Evolutionary conservation across 2,329 filamentous ascomycete species (phyloP).

Genomic region (Colletotrichum paranaense): DNA sequence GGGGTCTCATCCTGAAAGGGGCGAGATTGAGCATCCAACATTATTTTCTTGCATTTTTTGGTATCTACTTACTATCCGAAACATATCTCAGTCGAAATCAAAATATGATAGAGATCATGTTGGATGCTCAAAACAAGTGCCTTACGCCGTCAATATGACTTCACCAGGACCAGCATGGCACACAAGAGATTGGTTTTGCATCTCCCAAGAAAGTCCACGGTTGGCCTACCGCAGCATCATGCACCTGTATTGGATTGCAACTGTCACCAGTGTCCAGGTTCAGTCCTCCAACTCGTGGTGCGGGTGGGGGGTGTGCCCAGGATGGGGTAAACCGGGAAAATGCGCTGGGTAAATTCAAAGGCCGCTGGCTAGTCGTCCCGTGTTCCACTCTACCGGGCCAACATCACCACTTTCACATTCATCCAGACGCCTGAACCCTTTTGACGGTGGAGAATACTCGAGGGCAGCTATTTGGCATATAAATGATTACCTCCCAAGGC

Average conservation of each 20-base stretch:
- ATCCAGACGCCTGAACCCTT: constrained; percentile 9
- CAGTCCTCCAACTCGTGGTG: neutral
- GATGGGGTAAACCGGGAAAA: constrained; percentile 37
- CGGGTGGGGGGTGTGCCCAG: constrained; percentile 1
- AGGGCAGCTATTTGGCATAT: neutral
- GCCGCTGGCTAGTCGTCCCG: constrained; percentile 34
- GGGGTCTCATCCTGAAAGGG: too few relatives aligned
- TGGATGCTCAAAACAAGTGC: too few relatives aligned
- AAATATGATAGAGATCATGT: too few relatives aligned
- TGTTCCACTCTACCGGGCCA: constrained; percentile 32
- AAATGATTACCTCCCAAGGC: neutral
- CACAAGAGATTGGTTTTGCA: neutral
- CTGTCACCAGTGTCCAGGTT: neutral
- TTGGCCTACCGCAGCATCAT: neutral
- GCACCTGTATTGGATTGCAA: neutral
- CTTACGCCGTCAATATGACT: neutral
- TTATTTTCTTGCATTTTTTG: too few relatives aligned
- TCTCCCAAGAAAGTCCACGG: neutral
- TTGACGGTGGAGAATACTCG: constrained; percentile 4
- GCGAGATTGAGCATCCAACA: too few relatives aligned
- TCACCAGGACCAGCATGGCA: neutral
- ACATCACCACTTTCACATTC: constrained; percentile 17
- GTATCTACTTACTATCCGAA: too few relatives aligned
- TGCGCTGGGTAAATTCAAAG: constrained; percentile 37
- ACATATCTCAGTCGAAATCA: too few relatives aligned